Evolutionary conservation across 331 rosid species (phyloP), one percentile per base, ranked within the genome.

Genomic region (Stylosanthes scabra): DNA sequence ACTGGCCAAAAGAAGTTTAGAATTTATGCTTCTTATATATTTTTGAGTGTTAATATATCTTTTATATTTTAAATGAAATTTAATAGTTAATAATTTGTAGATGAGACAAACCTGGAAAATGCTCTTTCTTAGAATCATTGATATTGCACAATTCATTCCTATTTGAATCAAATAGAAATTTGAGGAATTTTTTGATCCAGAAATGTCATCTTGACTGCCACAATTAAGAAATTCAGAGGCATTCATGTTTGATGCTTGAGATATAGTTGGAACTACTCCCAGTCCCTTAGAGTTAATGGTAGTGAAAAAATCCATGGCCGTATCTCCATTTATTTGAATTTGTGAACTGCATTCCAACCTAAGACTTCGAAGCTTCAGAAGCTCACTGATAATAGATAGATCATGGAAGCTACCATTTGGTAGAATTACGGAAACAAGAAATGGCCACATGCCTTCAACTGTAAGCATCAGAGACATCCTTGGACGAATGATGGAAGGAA

Each of bases 61-160:
- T n/a, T n/a, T n/a, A n/a, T n/a, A n/a, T n/a, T n/a, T n/a, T n/a
- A n/a, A n/a, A n/a, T n/a, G n/a, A n/a, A n/a, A n/a, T n/a, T n/a
- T n/a, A n/a, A n/a, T n/a, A n/a, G n/a, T n/a, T n/a, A n/a, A n/a
- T n/a, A n/a, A n/a, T n/a, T n/a, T n/a, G n/a, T n/a, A n/a, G n/a
- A n/a, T n/a, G n/a, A n/a, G n/a, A n/a, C n/a, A n/a, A n/a, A n/a
- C n/a, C n/a, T n/a, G n/a, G n/a, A n/a, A n/a, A n/a, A n/a, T n/a
- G n/a, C n/a, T n/a, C n/a, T n/a, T n/a, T n/a, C n/a, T n/a, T n/a
- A n/a, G n/a, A n/a, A n/a, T n/a, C n/a, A n/a, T n/a, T n/a, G n/a
- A 46, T 20, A 20, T 44, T 44, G 47, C 9, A 11, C 78, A 73
- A 16, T 13, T 62, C 63, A 27, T 73, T 63, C 78, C 78, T 52